Evolutionary conservation across 768 basidiomycete species (phyloP), one percentile per base, ranked within the genome.

Genomic region (Multifurca ochricompacta): DNA sequence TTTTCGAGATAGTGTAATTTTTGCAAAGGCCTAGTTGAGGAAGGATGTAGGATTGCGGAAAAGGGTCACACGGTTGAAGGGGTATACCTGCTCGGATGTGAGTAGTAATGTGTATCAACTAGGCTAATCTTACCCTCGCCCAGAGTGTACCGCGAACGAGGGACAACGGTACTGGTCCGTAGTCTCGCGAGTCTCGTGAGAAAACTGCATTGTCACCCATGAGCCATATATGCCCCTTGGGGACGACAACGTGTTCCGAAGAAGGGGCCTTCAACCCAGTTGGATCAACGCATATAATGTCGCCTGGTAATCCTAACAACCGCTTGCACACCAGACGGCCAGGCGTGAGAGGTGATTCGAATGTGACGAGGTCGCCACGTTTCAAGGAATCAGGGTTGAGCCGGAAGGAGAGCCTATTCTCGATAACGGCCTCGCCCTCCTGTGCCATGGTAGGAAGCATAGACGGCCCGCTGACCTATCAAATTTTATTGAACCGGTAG

Each of bases 161-260:
- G 4, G 79, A 83, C 60, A 89, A 78, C 0, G 95, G 83, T 3
- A 98, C 84, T 21, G 95, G 95, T 0, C 95, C 96, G 71, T 96
- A 96, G n/a, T 74, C 70, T 53, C 95, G 77, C 10, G 95, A 97
- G 71, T 99, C 95, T 13, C 82, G 81, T 32, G 92, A 93, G 60
- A 74, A 76, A 23, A 79, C 74, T 39, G 85, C 73, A 64, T 98
- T 99, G 71, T 99, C 95, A 21, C 95, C 96, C 46, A 74, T 78
- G 28, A 95, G 74, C 95, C 95, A 97, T 21, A 95, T 68, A 66
- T 95, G 87, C 3, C 92, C 91, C 62, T 78, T 78, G 1, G 95
- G 95, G 9, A 97, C 71, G 25, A 82, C 65, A 14, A 94, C 77
- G 63, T 91, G 88, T 56, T 86, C 86, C 14, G 74, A 75, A 10